A percentile compares a stretch with the other conserved stretches of the same genome.
Evolutionary conservation across 495 filamentous ascomycete genomes (phyloP).

Genomic region (Neohortaea acidophila): DNA sequence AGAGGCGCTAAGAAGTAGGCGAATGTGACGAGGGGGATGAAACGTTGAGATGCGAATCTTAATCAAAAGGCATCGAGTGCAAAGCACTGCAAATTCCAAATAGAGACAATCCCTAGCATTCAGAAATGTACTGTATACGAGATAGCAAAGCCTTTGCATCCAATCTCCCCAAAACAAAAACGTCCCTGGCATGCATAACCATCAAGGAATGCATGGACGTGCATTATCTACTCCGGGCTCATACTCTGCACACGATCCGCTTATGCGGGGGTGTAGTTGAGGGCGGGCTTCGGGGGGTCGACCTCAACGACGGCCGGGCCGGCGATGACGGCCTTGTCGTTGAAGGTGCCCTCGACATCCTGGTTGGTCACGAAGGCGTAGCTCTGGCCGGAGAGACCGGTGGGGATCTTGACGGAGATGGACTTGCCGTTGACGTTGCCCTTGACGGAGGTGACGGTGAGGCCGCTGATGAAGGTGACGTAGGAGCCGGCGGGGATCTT

Average conservation of each 20-base stretch:
- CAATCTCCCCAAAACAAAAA: no score
- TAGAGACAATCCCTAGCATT: no score
- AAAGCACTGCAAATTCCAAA: no score
- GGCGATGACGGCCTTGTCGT: not conserved
- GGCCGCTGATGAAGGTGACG: slow-evolving; percentile 4
- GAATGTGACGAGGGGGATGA: no score
- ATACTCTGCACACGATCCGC: not conserved
- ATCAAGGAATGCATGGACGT: not conserved
- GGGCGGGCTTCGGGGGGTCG: slow-evolving; percentile 1
- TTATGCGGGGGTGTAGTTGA: no score
- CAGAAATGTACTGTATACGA: no score
- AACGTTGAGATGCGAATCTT: no score
- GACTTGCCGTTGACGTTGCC: slow-evolving; percentile 1
- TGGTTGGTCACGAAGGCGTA: slow-evolving; percentile 10
- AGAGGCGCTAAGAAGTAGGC: no score
- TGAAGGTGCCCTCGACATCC: slow-evolving; percentile 1
- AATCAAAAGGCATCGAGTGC: no score
- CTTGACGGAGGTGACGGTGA: slow-evolving; percentile 3
- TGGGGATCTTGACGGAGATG: slow-evolving; percentile 5
- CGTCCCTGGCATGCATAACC: no score
- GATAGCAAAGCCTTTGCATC: no score
- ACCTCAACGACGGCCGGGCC: slow-evolving; percentile 13
- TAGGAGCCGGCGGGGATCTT: not conserved
- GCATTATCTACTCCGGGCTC: not conserved
- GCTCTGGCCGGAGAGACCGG: slow-evolving; percentile 1